phyloP scores from a whole-genome alignment of 345 rosid genomes.

The Psidium guajava region DNA sequence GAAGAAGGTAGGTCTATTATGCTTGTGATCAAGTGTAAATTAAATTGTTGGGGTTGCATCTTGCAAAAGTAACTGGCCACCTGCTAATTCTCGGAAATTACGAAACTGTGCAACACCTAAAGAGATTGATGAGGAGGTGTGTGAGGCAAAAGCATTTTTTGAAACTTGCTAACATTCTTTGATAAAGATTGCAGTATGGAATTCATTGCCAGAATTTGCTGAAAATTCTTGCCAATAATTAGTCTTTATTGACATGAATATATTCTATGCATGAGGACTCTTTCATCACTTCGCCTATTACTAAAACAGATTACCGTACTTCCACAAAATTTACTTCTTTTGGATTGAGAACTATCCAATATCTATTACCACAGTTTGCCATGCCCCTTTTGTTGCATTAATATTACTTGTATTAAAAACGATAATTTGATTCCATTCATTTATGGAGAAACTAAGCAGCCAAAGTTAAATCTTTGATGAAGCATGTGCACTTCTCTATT shows the following conservation, averaged over 20 bases:
- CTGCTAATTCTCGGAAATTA: neutral
- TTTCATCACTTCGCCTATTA: neutral
- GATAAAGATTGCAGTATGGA: neutral
- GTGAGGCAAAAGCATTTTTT: neutral
- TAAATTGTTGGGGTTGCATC: neutral
- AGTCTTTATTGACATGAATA: neutral
- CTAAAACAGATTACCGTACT: neutral
- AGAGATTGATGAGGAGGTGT: neutral
- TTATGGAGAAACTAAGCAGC: neutral
- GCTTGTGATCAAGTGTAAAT: neutral
- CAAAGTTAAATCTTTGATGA: neutral
- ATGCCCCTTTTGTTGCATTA: neutral
- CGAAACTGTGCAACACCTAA: neutral
- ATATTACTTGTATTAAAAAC: neutral
- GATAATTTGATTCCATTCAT: neutral
- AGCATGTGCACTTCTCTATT: neutral
- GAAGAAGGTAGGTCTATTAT: slow-evolving; percentile 15
- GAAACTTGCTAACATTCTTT: neutral
- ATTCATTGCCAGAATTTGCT: neutral
- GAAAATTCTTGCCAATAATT: neutral
- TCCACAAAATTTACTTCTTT: neutral
- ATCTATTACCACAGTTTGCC: neutral
- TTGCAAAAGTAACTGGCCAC: neutral
- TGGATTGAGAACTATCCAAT: neutral
- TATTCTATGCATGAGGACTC: neutral